phyloP scores from a whole-genome alignment of 2,329 filamentous ascomycete genomes.

The Blastomyces gilchristii region DNA sequence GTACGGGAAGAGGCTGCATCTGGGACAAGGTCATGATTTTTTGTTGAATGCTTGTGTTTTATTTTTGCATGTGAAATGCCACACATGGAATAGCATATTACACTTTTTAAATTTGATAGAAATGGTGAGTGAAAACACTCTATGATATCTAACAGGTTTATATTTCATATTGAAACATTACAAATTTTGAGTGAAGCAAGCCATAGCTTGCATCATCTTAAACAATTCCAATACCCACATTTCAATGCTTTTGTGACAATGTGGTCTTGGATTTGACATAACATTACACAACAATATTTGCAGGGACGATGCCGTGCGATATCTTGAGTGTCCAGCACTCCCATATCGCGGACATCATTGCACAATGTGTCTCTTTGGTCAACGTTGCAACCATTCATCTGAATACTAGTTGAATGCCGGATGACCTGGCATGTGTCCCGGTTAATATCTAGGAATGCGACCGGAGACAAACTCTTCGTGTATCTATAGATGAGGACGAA shows the following conservation, averaged over 20 bases:
- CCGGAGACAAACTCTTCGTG: conserved; percentile 1
- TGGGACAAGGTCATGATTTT: conserved; percentile 16
- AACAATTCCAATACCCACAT: background rate
- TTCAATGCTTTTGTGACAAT: background rate
- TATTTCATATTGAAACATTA: background rate
- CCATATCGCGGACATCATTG: background rate
- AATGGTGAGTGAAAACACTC: background rate
- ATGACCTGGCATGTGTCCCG: background rate
- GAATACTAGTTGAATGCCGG: background rate
- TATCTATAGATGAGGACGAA: background rate
- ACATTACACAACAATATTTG: background rate
- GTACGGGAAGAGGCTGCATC: conserved; percentile 36
- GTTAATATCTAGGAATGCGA: background rate
- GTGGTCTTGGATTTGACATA: background rate
- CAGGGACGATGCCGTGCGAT: background rate
- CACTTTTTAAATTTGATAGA: background rate
- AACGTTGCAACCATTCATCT: background rate
- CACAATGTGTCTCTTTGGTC: background rate
- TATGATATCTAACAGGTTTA: background rate
- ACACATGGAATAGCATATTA: background rate
- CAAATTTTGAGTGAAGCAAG: background rate
- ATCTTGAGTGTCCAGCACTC: background rate
- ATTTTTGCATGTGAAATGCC: background rate
- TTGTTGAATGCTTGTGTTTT: background rate
- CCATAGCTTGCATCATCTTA: background rate